Percentiles rank a stretch among this genome's conserved stretches.
These are phyloP conservation scores for Ustilago loliicola DNA, from an alignment of 1,284 basidiomycete species.

Conservation along the genomic window DNA sequence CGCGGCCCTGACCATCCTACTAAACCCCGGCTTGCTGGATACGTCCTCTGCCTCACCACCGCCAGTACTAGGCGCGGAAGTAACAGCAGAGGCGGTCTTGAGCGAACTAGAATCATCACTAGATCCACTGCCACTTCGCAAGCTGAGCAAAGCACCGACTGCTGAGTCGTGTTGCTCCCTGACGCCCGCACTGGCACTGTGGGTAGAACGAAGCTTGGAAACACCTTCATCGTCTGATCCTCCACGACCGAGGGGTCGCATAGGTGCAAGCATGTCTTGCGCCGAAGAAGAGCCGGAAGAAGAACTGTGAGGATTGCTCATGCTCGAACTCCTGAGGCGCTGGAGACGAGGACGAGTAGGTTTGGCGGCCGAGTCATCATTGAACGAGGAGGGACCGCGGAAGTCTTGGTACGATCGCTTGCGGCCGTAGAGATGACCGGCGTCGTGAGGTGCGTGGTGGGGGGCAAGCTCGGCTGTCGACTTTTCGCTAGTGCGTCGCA, in stretches of 20 bases:
- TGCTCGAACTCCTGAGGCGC: conserved; percentile 50
- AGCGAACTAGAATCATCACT: conserved; percentile 30
- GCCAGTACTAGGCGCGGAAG: conserved; percentile 23
- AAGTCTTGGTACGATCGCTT: conserved; percentile 49
- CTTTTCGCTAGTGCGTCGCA: conserved; percentile 29
- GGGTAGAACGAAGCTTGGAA: conserved; percentile 43
- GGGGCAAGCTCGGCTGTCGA: neutral
- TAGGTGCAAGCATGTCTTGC: conserved; percentile 29
- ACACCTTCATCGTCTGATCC: conserved; percentile 49
- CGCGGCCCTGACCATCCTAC: conserved; percentile 41
- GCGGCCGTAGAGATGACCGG: conserved; percentile 27
- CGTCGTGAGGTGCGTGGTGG: neutral
- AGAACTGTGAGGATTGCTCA: conserved; percentile 21
- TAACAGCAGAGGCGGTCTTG: conserved; percentile 16
- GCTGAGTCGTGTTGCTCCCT: conserved; percentile 51
- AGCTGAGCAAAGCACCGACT: conserved; percentile 47
- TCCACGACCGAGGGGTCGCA: conserved; percentile 29
- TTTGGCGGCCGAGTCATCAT: conserved; percentile 19
- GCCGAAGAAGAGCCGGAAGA: conserved; percentile 6
- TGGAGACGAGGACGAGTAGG: conserved; percentile 32
- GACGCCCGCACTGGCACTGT: conserved; percentile 10
- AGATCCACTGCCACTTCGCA: conserved; percentile 44
- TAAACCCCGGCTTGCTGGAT: conserved; percentile 28
- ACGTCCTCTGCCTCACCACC: conserved; percentile 24
- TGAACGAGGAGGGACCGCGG: conserved; percentile 11